A percentile compares a stretch with the other conserved stretches of the same genome.
Evolutionary conservation across 495 filamentous ascomycete species (phyloP).

Genomic region (Annulohypoxylon maeteangense): DNA sequence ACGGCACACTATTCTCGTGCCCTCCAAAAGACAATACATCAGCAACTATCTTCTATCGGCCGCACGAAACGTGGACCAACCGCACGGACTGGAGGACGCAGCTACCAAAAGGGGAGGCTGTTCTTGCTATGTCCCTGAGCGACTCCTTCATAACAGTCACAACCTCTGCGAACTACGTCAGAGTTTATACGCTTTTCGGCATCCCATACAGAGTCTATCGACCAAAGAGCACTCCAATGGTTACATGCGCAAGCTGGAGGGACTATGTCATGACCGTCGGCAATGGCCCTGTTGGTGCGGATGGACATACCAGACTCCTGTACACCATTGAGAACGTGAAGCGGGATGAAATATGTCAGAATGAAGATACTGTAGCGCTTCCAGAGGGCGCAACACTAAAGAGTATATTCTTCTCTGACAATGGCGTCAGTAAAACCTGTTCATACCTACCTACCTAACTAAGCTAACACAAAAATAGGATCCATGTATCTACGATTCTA

Average conservation of each 20-base stretch:
- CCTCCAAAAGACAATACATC: slow-evolving; percentile 72
- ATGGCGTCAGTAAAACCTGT: slow-evolving; percentile 67
- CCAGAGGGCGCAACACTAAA: slow-evolving; percentile 74
- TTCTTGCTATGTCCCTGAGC: slow-evolving; percentile 88
- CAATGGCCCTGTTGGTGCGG: slow-evolving; percentile 83
- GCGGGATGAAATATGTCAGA: slow-evolving; percentile 90
- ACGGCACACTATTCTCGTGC: slow-evolving; percentile 88
- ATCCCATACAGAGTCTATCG: slow-evolving; percentile 88
- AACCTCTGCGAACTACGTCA: slow-evolving; percentile 85
- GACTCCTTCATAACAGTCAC: slow-evolving; percentile 90
- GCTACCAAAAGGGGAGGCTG: slow-evolving; percentile 81
- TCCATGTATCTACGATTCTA: slow-evolving; percentile 92
- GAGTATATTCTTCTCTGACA: slow-evolving; percentile 91
- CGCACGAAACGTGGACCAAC: slow-evolving; percentile 95
- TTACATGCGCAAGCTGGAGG: slow-evolving; percentile 90
- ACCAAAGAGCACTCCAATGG: slow-evolving; percentile 87
- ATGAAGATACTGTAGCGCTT: slow-evolving; percentile 88
- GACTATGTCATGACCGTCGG: slow-evolving; percentile 95
- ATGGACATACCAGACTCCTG: slow-evolving; percentile 77
- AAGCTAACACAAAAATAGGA: slow-evolving; percentile 64
- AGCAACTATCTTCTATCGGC: slow-evolving; percentile 93
- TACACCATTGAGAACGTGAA: slow-evolving; percentile 96
- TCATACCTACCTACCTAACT: background rate
- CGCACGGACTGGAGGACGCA: slow-evolving; percentile 89
- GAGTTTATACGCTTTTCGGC: slow-evolving; percentile 92